Base-by-base conservation (phyloP, 495 filamentous ascomycete species). In the Astrocystis sublimbata region DNA sequence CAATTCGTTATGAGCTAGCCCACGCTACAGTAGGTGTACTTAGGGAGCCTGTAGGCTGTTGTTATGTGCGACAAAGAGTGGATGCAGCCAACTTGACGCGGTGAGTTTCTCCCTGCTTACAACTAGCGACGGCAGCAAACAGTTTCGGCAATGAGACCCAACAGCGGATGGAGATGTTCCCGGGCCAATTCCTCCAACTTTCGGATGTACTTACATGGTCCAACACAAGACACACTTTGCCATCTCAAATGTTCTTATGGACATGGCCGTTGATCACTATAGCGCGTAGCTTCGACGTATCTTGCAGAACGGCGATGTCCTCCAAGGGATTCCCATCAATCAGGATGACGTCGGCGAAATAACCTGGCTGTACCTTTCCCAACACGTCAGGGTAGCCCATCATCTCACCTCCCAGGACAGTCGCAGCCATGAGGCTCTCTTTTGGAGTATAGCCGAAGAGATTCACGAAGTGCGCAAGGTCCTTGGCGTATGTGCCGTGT, bases 401-500 rank as follows among this genome's bases (percentile, higher is more conserved):
- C 9, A 83, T 69, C 60, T 76, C 77, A 0, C 78, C 78, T 19
- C 80, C 74, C n/a, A 77, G 74, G 8, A 74, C 75, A 0, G 80
- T 82, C 9, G 81, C 79, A 2, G 81, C 72, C 33, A 84, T 71
- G 19, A 84, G 72, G 4, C 75, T 65, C 57, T 83, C 81, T 58
- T 74, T 75, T 0, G 80, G 76, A n/a, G 79, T 83, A 67, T 80
- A 81, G n/a, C 72, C 77, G 26, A 84, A 71, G 0, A 79, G 69
- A 40, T 82, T 78, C 21, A 81, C 77, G 53, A 83, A 83, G 55
- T 83, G 80, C 21, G 72, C 75, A 19, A 83, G 72, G 57, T 83
- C 80, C 2, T 75, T 71, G 0, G 80, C 79, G 57, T 82, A 83
- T 1, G 79, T 83, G 2, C 81, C 81, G 36, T 83, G 78, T 2